Conservation (phyloP, 257 asterid genomes). For the Solanum chilense region DNA sequence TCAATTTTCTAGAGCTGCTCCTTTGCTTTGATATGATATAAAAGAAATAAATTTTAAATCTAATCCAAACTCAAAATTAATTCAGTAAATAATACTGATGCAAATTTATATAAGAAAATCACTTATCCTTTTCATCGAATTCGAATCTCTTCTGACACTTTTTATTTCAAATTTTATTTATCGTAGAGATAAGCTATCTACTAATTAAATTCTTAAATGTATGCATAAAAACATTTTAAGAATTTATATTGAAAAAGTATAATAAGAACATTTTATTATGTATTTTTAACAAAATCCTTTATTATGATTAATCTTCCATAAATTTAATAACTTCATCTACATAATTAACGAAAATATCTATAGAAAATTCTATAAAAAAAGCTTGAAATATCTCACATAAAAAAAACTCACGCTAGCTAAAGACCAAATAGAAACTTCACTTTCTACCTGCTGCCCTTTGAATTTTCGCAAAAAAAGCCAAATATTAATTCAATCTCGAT, state of each 20-base stretch:
- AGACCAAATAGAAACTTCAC: neutral
- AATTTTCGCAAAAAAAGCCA: neutral
- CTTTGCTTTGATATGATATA: too few species aligned
- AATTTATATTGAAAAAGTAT: neutral
- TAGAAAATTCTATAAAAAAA: neutral
- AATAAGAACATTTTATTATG: neutral
- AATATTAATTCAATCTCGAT: neutral
- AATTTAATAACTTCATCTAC: neutral
- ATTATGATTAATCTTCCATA: neutral
- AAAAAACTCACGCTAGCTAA: neutral
- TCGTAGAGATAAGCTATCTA: neutral
- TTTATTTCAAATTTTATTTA: neutral
- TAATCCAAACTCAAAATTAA: neutral
- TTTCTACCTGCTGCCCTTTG: neutral
- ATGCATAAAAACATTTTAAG: too few species aligned
- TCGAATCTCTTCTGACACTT: neutral
- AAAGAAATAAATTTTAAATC: neutral
- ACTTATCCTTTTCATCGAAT: neutral
- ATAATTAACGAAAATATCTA: neutral
- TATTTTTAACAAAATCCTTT: neutral
- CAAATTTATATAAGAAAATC: neutral
- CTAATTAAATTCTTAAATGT: too few species aligned
- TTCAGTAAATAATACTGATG: neutral
- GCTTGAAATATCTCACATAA: neutral
- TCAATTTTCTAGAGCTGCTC: too few species aligned